Evolutionary conservation across 768 basidiomycete genomes (phyloP), one percentile per base, ranked within the genome.

Genomic region (Hygrocybe coccinea): DNA sequence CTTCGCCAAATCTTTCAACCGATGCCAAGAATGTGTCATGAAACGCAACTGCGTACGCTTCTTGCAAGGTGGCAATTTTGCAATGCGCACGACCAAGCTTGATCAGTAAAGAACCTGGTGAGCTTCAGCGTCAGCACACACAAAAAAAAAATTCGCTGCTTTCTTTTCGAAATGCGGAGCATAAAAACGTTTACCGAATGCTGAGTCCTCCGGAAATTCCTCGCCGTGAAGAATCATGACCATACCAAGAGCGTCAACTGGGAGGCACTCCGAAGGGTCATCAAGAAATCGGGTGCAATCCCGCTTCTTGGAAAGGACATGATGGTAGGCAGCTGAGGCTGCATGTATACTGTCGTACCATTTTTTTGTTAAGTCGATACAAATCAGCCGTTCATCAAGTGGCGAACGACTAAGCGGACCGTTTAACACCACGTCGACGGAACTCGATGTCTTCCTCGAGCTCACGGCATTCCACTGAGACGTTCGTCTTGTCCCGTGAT

Each of bases 141-240:
- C 2, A 12, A 50, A 41, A 5, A 17, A 17, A 7, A 36, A 14
- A 45, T 36, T n/a, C n/a, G n/a, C n/a, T n/a, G n/a, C n/a, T n/a
- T n/a, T n/a, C n/a, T 33, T 19, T 22, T 11, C 5, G 17, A 12
- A 33, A 21, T 17, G 39, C 17, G 37, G 24, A 49, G 8, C 10
- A 25, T 12, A 12, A 37, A 14, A 2, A n/a, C 12, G 62, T 71
- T 38, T 56, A 84, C 87, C 89, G 64, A 84, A 90, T 0, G 79
- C 76, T 41, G 89, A 91, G 56, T 89, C 86, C 1, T 82, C 79
- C n/a, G 82, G 81, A 64, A 89, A 85, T 63, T 91, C 83, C 60
- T 90, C 88, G 12, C 91, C 91, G 63, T 91, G 88, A 22, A 79
- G 75, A 54, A 91, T 86, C 91, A 94, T 92, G 45, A 91, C 87